Percentiles rank a stretch among this genome's conserved stretches.
These are phyloP conservation scores for Cercophora newfieldiana DNA, from an alignment of 495 filamentous ascomycete species.

Conservation along the genomic window DNA sequence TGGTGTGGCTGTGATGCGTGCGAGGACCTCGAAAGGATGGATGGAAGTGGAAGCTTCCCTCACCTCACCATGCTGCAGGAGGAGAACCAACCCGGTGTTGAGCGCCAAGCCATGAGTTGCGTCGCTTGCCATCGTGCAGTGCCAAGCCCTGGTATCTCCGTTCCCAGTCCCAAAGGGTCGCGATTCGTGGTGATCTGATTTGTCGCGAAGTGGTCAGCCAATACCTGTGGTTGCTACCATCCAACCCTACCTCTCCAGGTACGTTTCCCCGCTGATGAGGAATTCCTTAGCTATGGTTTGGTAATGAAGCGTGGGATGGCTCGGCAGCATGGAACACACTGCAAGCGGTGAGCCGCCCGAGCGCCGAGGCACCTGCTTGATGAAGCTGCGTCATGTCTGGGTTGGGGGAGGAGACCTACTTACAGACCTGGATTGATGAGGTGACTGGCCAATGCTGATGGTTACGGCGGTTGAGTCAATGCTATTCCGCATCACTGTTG, in stretches of 20 bases:
- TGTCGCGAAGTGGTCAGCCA: not conserved
- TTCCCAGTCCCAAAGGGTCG: not conserved
- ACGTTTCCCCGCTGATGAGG: not conserved
- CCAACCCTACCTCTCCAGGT: not conserved
- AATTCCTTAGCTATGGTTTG: not conserved
- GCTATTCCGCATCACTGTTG: too few relatives aligned
- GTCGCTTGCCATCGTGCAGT: not conserved
- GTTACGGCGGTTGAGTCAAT: too few relatives aligned
- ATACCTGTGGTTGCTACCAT: too few relatives aligned
- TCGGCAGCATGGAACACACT: not conserved
- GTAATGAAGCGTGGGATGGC: not conserved
- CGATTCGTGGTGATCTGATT: not conserved
- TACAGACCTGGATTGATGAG: not conserved
- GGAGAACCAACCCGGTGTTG: not conserved
- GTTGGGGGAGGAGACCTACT: too few relatives aligned
- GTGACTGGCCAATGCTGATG: too few relatives aligned
- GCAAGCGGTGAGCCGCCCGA: not conserved
- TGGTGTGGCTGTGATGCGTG: not conserved
- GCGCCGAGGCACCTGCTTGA: not conserved
- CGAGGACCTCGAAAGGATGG: not conserved
- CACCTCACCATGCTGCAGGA: too few relatives aligned
- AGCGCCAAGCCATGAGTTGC: not conserved
- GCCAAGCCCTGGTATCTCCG: not conserved
- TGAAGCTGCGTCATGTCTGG: not conserved
- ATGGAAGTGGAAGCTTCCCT: not conserved